Base-by-base conservation (phyloP, 2,329 filamentous ascomycete genomes). In the Tolypocladium paradoxum region DNA sequence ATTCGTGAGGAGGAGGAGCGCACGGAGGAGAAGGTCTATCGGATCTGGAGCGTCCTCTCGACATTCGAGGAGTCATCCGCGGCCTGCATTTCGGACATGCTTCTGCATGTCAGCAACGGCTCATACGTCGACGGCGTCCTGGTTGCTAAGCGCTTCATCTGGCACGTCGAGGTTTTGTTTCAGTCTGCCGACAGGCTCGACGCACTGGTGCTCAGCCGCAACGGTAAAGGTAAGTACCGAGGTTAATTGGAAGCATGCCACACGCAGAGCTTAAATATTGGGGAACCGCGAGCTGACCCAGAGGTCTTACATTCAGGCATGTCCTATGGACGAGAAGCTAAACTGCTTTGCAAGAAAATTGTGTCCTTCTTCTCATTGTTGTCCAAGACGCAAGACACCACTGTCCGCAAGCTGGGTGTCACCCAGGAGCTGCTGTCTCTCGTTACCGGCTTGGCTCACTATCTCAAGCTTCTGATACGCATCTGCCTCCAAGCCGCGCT, bases 311-410 rank as follows among this genome's bases (percentile, higher is more conserved):
- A 4, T 40, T 6, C 22, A 88, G 90, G 88, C 57, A 78, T 99
- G 56, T 89, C 90, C 11, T 99, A 97, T 66, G 87, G 88, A 20
- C 84, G 93, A 63, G 93, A 99, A 73, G 88, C 93, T n/a, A 99
- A 99, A 71, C 78, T 99, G 50, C 81, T 99, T n/a, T 99, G 93
- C 76, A 99, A 99, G 72, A 99, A 99, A 71, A 95, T 99, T 52
- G 93, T 99, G 6, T 89, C 92, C 29, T 99, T 99, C 75, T 99
- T 99, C 68, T 90, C 90, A 14, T 76, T 99, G 20, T 77, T 99
- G 9, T 95, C 92, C 6, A 96, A 96, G 68, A 93, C 91, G 1
- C 92, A 97, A 66, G 91, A 96, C 64, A 89, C 85, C 9, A 88
- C 87, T n/a, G 84, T 88, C 37, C 81, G 89, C 54, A 93, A 96